Base-by-base conservation (phyloP, 208 protist genomes). In the Wallacemonas rigidus region DNA sequence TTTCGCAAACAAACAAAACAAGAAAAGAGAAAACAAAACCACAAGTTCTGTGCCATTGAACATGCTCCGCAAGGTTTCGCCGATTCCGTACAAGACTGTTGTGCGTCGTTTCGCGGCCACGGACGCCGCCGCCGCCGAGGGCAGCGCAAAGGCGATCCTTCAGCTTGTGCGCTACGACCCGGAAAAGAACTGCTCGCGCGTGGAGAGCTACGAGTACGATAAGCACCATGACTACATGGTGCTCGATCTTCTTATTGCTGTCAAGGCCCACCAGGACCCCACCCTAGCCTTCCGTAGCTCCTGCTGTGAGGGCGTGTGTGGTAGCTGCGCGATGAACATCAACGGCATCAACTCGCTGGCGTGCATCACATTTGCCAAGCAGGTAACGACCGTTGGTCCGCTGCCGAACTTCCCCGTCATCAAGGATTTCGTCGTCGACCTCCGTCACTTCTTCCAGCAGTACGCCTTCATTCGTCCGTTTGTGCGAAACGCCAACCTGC, bases 301-400 rank as follows among this genome's bases (percentile, higher is more conserved):
- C 40, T 97, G 93, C 77, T 96, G 91, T 70, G 91, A 97, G 76
- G 93, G 93, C 14, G 92, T 97, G 51, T 97, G 93, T 70, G 93
- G 93, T n/a, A 95, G 90, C 81, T 97, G 93, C 61, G 93, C 93
- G n/a, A 97, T 97, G 93, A 97, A 94, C 76, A 97, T 97, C 73
- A 97, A 97, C 77, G 93, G 93, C 35, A 89, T 96, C 75, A 97
- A 97, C 87, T 94, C 90, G 48, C 87, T 97, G 17, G 93, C 93
- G 39, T 97, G 93, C 75, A 92, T 97, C 50, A 96, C 90, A 1
- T 94, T 95, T 44, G 91, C 89, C 11, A 79, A 91, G 67, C 68
- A 96, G 12, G 78, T 91, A 43, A 97, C 93, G 14, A 96, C 88
- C 15, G 80, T 97, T 3, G 89, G 82, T 2, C 93, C 93, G 38